Conservation (phyloP, 2,329 filamentous ascomycete genomes). For the Beauveria brongniartii region DNA sequence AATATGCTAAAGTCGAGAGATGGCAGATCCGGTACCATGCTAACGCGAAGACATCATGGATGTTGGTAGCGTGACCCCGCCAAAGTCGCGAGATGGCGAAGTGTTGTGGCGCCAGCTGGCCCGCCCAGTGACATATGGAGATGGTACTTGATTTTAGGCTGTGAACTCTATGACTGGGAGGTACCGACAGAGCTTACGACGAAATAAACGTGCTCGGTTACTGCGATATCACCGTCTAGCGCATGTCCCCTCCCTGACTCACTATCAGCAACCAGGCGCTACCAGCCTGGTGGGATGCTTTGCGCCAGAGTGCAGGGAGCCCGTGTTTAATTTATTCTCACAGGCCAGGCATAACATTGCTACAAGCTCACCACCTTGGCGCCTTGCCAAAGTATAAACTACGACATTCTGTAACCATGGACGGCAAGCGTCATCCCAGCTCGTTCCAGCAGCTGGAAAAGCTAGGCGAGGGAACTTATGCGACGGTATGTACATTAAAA, state of each 20-base stretch:
- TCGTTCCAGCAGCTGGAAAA: conserved; percentile 99
- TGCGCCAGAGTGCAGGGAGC: neutral
- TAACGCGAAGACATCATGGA: neutral
- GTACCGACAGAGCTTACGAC: neutral
- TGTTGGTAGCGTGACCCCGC: conserved; percentile 4
- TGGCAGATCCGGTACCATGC: neutral
- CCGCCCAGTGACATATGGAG: neutral
- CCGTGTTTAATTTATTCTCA: neutral
- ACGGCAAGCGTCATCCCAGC: conserved; percentile 84
- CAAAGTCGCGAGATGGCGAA: conserved; percentile 2
- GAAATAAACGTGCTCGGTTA: conserved; percentile 5
- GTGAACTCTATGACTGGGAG: neutral
- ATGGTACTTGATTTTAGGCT: neutral
- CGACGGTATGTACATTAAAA: conserved; percentile 58
- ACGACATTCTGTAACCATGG: conserved; percentile 49
- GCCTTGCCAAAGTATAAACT: neutral
- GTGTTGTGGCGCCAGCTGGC: neutral
- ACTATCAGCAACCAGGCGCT: neutral
- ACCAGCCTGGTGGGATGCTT: conserved; percentile 6
- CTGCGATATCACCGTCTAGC: conserved; percentile 9
- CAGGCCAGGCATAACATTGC: neutral
- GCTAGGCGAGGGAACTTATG: conserved; percentile 97
- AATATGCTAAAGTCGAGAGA: neutral
- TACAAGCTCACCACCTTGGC: neutral
- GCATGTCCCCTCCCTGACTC: conserved; percentile 10